Evolutionary conservation across 768 basidiomycete species (phyloP).

Genomic region (Brasilioporus rufonigricans): DNA sequence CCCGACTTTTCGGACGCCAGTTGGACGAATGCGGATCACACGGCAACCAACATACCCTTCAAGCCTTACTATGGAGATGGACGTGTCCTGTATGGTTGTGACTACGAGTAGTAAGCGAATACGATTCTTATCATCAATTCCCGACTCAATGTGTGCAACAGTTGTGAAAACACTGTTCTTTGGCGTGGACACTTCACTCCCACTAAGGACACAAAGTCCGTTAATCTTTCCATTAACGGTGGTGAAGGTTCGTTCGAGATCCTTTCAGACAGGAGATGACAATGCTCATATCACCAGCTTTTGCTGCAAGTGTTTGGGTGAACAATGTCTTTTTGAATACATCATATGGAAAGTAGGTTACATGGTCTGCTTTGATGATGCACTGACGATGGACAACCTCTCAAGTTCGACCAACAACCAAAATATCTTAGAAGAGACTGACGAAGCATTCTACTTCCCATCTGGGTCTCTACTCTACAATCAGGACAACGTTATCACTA

Average conservation of each 20-base stretch:
- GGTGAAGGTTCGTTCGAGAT: conserved; percentile 53
- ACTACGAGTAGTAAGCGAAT: conserved; percentile 73
- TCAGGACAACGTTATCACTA: conserved; percentile 71
- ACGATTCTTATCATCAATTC: conserved; percentile 2
- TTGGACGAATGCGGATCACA: conserved; percentile 70
- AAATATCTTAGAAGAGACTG: conserved; percentile 61
- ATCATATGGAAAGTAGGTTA: conserved; percentile 67
- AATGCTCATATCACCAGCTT: conserved; percentile 39
- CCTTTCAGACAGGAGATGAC: not conserved
- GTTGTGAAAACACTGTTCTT: conserved; percentile 79
- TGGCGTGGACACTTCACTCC: conserved; percentile 81
- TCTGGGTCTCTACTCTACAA: conserved; percentile 46
- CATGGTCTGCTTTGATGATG: not conserved
- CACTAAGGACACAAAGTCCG: conserved; percentile 56
- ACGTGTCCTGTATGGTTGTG: conserved; percentile 78
- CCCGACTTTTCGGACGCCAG: conserved; percentile 53
- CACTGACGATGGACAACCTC: not conserved
- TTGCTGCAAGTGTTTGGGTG: conserved; percentile 81
- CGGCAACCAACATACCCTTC: conserved; percentile 68
- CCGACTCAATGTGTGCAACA: conserved; percentile 23
- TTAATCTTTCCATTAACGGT: conserved; percentile 78
- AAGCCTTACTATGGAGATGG: conserved; percentile 74
- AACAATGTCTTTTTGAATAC: conserved; percentile 71
- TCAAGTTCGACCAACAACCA: conserved; percentile 61
- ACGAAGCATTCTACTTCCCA: conserved; percentile 65